Conservation (phyloP, 2,329 filamentous ascomycete species). For the Ilyonectria sp. region DNA sequence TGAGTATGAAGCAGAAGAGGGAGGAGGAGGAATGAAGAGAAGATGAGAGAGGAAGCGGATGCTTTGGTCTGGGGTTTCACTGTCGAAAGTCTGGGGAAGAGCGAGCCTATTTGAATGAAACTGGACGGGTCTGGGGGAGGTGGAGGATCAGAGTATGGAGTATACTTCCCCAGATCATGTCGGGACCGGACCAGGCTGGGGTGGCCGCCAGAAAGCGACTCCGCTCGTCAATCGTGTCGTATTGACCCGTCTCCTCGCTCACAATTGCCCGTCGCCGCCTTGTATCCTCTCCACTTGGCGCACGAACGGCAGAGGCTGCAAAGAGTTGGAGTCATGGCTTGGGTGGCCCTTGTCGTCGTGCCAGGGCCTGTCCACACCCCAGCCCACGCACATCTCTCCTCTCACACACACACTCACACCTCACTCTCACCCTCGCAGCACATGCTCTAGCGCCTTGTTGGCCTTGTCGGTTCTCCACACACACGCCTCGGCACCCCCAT, state of each 20-base stretch:
- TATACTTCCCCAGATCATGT: conserved; percentile 21
- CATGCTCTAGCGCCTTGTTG: neutral
- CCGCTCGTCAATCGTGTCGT: conserved; percentile 14
- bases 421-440: conserved; percentile 19
- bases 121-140: conserved; percentile 10
- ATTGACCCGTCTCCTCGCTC: conserved; percentile 1
- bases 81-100: conserved; percentile 42
- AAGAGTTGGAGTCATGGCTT: conserved; percentile 24
- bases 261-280: neutral
- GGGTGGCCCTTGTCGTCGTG: conserved; percentile 13
- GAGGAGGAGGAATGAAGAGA: conserved; percentile 10
- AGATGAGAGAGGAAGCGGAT: conserved; percentile 36
- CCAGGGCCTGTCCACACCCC: conserved; percentile 24
- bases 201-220: conserved; percentile 9
- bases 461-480: conserved; percentile 14
- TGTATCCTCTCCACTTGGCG: conserved; percentile 15
- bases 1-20: conserved; percentile 1
- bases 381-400: conserved; percentile 14
- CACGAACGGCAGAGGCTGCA: conserved; percentile 13
- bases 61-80: conserved; percentile 42
- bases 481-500: conserved; percentile 11
- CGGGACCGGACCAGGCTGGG: conserved; percentile 14
- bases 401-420: conserved; percentile 23
- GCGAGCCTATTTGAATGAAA: conserved; percentile 38
- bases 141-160: conserved; percentile 5